These are phyloP conservation scores for Gonapodya prolifera DNA, from an alignment of 192 early-diverging fungal species.

Conservation along the genomic window DNA sequence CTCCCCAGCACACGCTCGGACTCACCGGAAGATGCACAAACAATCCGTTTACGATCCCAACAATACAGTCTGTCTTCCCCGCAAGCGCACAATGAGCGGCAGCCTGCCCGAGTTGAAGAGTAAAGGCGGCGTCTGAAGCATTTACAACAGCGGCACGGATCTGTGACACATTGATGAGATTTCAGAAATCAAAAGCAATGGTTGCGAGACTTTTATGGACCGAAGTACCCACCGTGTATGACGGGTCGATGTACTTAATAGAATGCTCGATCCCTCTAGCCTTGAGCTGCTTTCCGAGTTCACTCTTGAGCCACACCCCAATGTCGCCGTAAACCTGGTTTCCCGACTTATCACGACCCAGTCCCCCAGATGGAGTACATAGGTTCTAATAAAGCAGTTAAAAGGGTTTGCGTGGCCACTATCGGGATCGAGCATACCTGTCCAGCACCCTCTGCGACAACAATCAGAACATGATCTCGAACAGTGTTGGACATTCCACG, in stretches of 20 bases:
- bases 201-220: too few relatives aligned
- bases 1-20: too few relatives aligned
- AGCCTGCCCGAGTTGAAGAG: constrained; percentile 17
- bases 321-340: constrained; percentile 18
- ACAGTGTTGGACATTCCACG: not conserved
- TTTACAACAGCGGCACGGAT: constrained; percentile 13
- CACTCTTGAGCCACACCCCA: constrained; percentile 15
- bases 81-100: constrained; percentile 25
- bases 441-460: constrained; percentile 23
- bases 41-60: constrained; percentile 12
- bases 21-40: constrained; percentile 22
- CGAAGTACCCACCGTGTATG: constrained; percentile 13
- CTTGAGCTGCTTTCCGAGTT: constrained; percentile 15
- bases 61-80: constrained; percentile 21
- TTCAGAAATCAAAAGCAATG: not conserved
- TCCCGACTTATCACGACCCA: constrained; percentile 14
- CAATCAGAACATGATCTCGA: constrained; percentile 15
- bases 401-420: not conserved
- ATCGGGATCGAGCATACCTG: not conserved
- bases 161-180: not conserved
- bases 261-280: constrained; percentile 7
- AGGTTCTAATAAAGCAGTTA: constrained; percentile 11
- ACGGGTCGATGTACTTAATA: constrained; percentile 20
- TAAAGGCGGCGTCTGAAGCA: constrained; percentile 17
- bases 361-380: constrained; percentile 5